A percentile compares a stretch with the other conserved stretches of the same genome.
These are phyloP conservation scores for Discostella stelligeroides DNA, from an alignment of 108 stramenopile genomes.

Conservation along the genomic window DNA sequence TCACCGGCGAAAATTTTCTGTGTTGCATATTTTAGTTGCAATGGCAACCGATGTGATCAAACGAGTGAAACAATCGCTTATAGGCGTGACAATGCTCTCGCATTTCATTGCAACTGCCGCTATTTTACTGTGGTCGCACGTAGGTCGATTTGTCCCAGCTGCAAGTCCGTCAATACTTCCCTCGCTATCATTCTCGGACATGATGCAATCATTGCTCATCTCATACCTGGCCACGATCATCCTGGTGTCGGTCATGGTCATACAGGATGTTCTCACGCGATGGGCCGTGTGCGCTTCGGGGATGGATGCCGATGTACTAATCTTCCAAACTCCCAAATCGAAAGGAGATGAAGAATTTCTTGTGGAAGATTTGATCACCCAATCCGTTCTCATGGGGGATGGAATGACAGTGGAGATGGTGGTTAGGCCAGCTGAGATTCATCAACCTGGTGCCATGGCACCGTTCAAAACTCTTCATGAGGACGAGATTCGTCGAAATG, in stretches of 20 bases:
- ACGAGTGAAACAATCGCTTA: conserved; percentile 10
- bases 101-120: conserved; percentile 5
- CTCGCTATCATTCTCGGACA: neutral
- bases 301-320: conserved; percentile 28
- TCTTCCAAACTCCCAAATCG: conserved; percentile 9
- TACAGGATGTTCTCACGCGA: conserved; percentile 39
- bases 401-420: conserved; percentile 31
- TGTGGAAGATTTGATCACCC: conserved; percentile 36
- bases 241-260: conserved; percentile 14
- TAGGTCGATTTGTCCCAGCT: conserved; percentile 1
- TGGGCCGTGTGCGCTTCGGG: conserved; percentile 39
- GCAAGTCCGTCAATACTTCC: conserved; percentile 1
- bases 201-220: conserved; percentile 18
- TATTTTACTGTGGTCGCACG: conserved; percentile 14
- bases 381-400: conserved; percentile 41
- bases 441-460: neutral
- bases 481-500: conserved; percentile 40
- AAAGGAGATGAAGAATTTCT: conserved; percentile 16
- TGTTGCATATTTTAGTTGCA: neutral
- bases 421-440: too few species aligned
- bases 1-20: neutral
- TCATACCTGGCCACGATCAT: conserved; percentile 20
- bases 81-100: conserved; percentile 13
- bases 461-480: conserved; percentile 28
- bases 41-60: conserved; percentile 3